Conservation (phyloP, 108 stramenopile genomes). For the Cyclotella baltica region DNA sequence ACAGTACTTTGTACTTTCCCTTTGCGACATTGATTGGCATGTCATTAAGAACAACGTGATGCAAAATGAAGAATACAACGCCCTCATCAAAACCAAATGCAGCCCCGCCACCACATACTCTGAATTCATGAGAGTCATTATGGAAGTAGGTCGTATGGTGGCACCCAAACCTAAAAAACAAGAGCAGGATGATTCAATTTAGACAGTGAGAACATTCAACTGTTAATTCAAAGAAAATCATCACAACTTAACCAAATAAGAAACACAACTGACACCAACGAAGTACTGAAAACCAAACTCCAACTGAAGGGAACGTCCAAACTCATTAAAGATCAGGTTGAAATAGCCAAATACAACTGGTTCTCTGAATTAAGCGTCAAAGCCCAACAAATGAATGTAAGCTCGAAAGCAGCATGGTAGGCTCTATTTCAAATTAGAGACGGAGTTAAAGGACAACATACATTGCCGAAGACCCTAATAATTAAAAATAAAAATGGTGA, state of each 20-base stretch:
- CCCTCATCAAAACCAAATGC: neutral
- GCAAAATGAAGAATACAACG: neutral
- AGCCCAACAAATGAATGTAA: neutral
- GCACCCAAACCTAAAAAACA: neutral
- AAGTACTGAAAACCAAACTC: neutral
- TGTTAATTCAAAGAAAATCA: neutral
- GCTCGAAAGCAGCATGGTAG: neutral
- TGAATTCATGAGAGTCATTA: neutral
- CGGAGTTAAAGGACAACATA: conserved; percentile 1
- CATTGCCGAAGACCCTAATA: neutral
- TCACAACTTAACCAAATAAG: neutral
- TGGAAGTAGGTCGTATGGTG: neutral
- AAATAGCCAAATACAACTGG: neutral
- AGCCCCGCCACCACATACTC: neutral
- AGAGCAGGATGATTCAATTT: neutral
- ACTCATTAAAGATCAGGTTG: neutral
- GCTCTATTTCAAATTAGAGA: conserved; percentile 8
- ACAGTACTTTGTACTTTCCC: neutral
- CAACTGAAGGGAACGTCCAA: neutral
- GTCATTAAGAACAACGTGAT: neutral
- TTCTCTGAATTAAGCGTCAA: too few species aligned
- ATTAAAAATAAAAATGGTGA: neutral
- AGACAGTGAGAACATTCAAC: neutral
- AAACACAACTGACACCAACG: neutral
- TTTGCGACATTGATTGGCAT: neutral